A percentile compares a stretch with the other conserved stretches of the same genome.
Conservation (phyloP, 345 rosid genomes). For the Eucalyptus microcorys region DNA sequence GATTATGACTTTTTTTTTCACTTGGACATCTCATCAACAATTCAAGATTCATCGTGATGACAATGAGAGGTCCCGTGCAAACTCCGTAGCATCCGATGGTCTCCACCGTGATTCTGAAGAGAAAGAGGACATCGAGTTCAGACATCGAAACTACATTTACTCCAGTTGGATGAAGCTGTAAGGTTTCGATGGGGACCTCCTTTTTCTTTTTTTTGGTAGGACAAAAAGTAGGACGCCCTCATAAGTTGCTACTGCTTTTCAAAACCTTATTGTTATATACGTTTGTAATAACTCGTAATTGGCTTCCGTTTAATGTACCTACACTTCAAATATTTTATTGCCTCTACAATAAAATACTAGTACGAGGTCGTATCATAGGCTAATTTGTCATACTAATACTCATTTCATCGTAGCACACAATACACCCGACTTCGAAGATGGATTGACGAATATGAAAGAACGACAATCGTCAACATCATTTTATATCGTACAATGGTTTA, state of each 20-base stretch:
- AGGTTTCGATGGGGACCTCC: not conserved
- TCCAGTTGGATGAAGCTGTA: not conserved
- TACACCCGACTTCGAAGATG: not conserved
- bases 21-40: not conserved
- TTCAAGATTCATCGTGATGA: not conserved
- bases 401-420: not conserved
- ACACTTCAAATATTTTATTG: not conserved
- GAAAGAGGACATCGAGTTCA: not conserved
- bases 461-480: not conserved
- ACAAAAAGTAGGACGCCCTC: not conserved
- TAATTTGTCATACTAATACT: not conserved
- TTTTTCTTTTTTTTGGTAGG: too few relatives aligned
- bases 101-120: not conserved
- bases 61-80: not conserved
- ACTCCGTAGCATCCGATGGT: not conserved
- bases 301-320: not conserved
- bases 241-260: not conserved
- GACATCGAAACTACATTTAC: not conserved
- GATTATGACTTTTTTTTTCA: too few relatives aligned
- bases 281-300: too few relatives aligned
- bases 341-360: not conserved
- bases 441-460: not conserved
- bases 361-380: not conserved
- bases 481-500: not conserved
- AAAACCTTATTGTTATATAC: not conserved